Percentiles rank a stretch among this genome's conserved stretches.
These are phyloP conservation scores for Chlorencoelia australis DNA, from an alignment of 2,329 filamentous ascomycete species.

Conservation along the genomic window DNA sequence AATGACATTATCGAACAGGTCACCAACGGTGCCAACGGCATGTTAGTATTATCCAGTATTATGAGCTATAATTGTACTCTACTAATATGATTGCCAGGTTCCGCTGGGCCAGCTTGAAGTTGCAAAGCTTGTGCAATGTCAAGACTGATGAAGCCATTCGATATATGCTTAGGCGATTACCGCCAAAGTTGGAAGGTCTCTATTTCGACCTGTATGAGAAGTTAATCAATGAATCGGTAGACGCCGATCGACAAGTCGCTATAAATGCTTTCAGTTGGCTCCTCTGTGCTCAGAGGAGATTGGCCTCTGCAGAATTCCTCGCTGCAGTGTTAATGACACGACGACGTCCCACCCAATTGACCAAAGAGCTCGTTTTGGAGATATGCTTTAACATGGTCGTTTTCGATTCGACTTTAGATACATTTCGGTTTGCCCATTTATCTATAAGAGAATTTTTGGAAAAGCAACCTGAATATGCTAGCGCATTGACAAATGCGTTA, in stretches of 20 bases:
- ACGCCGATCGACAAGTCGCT: background rate
- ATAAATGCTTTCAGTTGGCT: conserved; percentile 6
- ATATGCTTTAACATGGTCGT: conserved; percentile 12
- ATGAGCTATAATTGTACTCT: background rate
- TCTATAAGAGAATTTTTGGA: conserved; percentile 13
- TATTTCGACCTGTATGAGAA: conserved; percentile 6
- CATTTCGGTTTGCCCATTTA: conserved; percentile 11
- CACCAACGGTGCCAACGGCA: conserved; percentile 3
- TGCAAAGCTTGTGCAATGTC: conserved; percentile 8
- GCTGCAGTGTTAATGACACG: conserved; percentile 2
- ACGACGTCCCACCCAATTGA: background rate
- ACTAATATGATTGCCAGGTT: conserved; percentile 6
- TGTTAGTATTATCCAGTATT: conserved; percentile 4
- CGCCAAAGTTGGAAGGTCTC: conserved; percentile 6
- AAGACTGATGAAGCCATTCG: conserved; percentile 8
- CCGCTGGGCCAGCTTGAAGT: conserved; percentile 11
- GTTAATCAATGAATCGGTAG: conserved; percentile 1
- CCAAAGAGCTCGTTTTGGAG: conserved; percentile 5
- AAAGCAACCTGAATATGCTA: conserved; percentile 2
- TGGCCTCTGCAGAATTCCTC: conserved; percentile 7
- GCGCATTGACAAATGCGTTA: background rate
- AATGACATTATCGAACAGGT: conserved; percentile 4
- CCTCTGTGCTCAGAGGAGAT: conserved; percentile 5
- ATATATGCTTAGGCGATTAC: conserved; percentile 6
- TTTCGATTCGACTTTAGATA: conserved; percentile 6